Conservation (phyloP, 1,284 basidiomycete genomes). For the Athelia psychrophila region DNA sequence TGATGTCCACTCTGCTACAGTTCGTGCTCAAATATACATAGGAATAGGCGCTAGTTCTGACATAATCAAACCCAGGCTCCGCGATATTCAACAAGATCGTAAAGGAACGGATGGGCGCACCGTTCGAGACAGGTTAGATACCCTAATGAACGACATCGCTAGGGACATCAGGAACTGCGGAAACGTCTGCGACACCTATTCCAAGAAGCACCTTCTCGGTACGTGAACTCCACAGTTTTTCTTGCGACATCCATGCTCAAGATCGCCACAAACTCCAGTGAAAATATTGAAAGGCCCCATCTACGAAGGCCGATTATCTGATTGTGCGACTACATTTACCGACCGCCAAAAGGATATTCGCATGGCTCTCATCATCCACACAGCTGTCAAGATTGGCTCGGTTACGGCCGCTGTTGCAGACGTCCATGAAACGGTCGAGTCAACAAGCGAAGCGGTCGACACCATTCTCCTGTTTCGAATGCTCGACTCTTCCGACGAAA, state of each 20-base stretch:
- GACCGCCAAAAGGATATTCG: slow-evolving; percentile 13
- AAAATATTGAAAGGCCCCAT: slow-evolving; percentile 4
- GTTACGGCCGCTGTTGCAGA: slow-evolving; percentile 1
- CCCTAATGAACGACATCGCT: slow-evolving; percentile 11
- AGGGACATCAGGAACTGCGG: slow-evolving; percentile 18
- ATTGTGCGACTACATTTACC: slow-evolving; percentile 9
- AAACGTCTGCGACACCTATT: slow-evolving; percentile 18
- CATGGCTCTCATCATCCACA: slow-evolving; percentile 13
- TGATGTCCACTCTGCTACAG: slow-evolving; percentile 24
- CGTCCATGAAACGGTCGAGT: not conserved
- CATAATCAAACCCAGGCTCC: slow-evolving; percentile 9
- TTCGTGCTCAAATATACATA: slow-evolving; percentile 3
- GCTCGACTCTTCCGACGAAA: slow-evolving; percentile 9
- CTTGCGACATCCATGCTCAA: not conserved
- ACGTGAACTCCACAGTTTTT: slow-evolving; percentile 3
- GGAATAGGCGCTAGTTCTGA: not conserved
- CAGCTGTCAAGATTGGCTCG: slow-evolving; percentile 6
- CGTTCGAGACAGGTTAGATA: slow-evolving; percentile 12
- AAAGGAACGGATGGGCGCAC: slow-evolving; percentile 7
- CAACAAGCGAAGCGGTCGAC: slow-evolving; percentile 3
- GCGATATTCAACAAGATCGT: slow-evolving; percentile 7
- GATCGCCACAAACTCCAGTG: too few species aligned
- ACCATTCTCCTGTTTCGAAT: slow-evolving; percentile 8
- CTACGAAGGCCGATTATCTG: slow-evolving; percentile 13
- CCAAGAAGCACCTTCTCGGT: slow-evolving; percentile 22